Evolutionary conservation across 2,329 filamentous ascomycete species (phyloP).

Genomic region (Pseudogymnoascus sp.): DNA sequence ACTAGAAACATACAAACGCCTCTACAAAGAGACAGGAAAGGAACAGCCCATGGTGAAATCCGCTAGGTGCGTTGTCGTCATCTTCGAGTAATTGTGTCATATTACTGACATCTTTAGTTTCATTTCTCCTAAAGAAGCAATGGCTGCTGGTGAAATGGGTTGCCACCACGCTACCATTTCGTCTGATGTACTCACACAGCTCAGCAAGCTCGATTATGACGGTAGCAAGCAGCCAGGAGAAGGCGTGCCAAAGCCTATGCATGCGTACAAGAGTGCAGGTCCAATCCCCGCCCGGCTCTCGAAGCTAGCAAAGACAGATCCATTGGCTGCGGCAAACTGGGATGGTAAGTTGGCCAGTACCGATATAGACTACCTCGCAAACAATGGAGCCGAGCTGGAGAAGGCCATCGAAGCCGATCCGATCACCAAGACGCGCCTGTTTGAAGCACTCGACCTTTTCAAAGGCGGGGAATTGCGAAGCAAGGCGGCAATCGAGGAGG

Average conservation of each 20-base stretch:
- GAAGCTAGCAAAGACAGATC: slow-evolving; percentile 32
- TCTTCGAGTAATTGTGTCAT: background rate
- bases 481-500: slow-evolving; percentile 31
- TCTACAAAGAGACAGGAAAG: slow-evolving; percentile 39
- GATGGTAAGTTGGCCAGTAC: slow-evolving; percentile 34
- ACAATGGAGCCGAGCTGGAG: slow-evolving; percentile 35
- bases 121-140: slow-evolving; percentile 35
- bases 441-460: slow-evolving; percentile 35
- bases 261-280: slow-evolving; percentile 31
- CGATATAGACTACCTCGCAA: slow-evolving; percentile 38
- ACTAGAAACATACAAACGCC: slow-evolving; percentile 37
- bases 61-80: slow-evolving; percentile 29
- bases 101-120: slow-evolving; percentile 27
- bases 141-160: slow-evolving; percentile 39
- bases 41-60: slow-evolving; percentile 41
- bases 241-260: slow-evolving; percentile 32
- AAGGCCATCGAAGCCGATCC: slow-evolving; percentile 35
- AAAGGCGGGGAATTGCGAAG: slow-evolving; percentile 32
- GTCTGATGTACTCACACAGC: slow-evolving; percentile 31
- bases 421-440: slow-evolving; percentile 30
- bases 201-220: slow-evolving; percentile 33
- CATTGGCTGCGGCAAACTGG: slow-evolving; percentile 31
- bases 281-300: slow-evolving; percentile 29
- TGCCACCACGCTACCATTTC: slow-evolving; percentile 40
- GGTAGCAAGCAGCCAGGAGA: slow-evolving; percentile 31